Base-by-base conservation (phyloP, 1,284 basidiomycete species). In the Vanrija pseudolonga region DNA sequence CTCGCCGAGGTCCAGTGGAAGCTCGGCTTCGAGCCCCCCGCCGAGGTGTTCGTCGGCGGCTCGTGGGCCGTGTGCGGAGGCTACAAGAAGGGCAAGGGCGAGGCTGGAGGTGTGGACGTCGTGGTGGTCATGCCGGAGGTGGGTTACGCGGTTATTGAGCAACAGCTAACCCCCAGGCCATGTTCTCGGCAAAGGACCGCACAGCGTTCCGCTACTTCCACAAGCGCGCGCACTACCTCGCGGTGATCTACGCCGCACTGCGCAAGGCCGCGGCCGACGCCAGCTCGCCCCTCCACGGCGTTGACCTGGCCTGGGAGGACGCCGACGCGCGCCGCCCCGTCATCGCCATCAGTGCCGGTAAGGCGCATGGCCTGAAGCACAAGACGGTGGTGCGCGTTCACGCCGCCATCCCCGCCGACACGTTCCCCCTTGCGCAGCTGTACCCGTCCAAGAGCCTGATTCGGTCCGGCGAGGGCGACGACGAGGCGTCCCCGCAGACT, bases 131-230 rank as follows among this genome's bases (percentile, higher is more conserved):
- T 98, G 88, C 91, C 92, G 14, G 70, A 82, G 36, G 91, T 92
- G 65, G 64, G 87, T 64, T 9, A 3, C 63, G 14, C 38, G 17
- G 8, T 4, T 18, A 2, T 26, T 26, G n/a, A n/a, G n/a, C 26
- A 20, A 1, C 19, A 32, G 45, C 47, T 51, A 47, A 57, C 39
- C 9, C 17, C 19, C 57, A 73, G 72, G 49, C 52, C 22, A 62
- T 97, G 23, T 93, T 98, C 67, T 91, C 96, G 77, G 89, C 94
- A 64, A 98, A 98, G 73, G 95, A 98, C 71, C 90, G 93, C 62
- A 79, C 93, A 52, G 89, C 94, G 69, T 84, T 85, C 36, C 84
- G 96, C 18, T 94, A 90, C 75, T 94, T 95, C 70, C 88, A 95
- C 73, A 98, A 98, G 74, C 81, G 90, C 42, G 87, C 90, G 0